Percentiles rank a stretch among this genome's conserved stretches.
Evolutionary conservation across 352 stramenopile genomes (phyloP).

Genomic region (Phytopythium oedochilum): DNA sequence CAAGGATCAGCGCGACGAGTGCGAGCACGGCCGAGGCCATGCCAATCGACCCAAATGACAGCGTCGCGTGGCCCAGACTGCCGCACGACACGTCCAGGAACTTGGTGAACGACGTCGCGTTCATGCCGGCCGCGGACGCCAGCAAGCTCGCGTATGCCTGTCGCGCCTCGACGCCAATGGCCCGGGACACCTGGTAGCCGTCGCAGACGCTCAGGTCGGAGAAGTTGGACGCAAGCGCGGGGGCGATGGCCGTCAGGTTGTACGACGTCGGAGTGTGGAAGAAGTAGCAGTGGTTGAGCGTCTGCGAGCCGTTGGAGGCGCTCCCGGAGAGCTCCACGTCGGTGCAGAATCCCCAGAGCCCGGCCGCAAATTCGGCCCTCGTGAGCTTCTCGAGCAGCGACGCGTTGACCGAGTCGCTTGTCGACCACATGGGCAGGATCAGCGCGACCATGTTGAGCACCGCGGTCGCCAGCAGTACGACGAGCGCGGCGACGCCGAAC

Average conservation of each 20-base stretch:
- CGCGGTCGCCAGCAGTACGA: slow-evolving; percentile 47
- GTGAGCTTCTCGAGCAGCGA: slow-evolving; percentile 18
- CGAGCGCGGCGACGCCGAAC: slow-evolving; percentile 41
- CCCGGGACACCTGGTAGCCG: slow-evolving; percentile 27
- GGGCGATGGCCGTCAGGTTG: slow-evolving; percentile 27
- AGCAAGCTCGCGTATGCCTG: slow-evolving; percentile 24
- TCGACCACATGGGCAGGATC: no score
- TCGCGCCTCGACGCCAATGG: slow-evolving; percentile 15
- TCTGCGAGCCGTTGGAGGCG: slow-evolving; percentile 19
- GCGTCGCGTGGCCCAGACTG: slow-evolving; percentile 29
- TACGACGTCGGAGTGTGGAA: slow-evolving; percentile 59
- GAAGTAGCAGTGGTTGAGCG: slow-evolving; percentile 65
- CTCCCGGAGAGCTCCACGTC: slow-evolving; percentile 33
- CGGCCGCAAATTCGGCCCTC: slow-evolving; percentile 46
- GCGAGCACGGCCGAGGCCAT: slow-evolving; percentile 30
- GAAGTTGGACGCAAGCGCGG: slow-evolving; percentile 34
- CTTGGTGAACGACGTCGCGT: slow-evolving; percentile 39
- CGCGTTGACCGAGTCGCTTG: slow-evolving; percentile 37
- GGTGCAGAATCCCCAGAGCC: slow-evolving; percentile 61
- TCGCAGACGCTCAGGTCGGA: slow-evolving; percentile 51
- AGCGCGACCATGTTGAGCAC: slow-evolving; percentile 57
- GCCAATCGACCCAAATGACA: slow-evolving; percentile 39
- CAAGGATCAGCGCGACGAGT: slow-evolving; percentile 43
- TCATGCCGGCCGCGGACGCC: slow-evolving; percentile 37
- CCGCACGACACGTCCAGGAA: slow-evolving; percentile 59